Conservation (phyloP, 768 basidiomycete species). For the Pulveroboletus sp. region DNA sequence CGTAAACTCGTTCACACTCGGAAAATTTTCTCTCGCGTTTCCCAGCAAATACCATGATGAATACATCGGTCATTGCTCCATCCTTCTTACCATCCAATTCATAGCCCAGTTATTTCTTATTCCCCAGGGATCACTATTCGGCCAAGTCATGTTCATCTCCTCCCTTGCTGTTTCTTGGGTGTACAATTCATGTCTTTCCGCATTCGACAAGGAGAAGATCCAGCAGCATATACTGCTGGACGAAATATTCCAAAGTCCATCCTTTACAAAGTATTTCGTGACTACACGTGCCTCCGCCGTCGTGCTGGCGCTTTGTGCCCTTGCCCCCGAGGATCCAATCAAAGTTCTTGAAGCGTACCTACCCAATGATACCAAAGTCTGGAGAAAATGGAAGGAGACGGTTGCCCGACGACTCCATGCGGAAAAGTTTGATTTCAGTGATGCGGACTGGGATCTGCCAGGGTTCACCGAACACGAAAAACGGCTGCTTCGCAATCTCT, state of each 20-base stretch:
- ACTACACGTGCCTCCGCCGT: conserved; percentile 4
- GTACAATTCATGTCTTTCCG: conserved; percentile 24
- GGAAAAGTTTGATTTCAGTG: neutral
- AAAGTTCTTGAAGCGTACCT: conserved; percentile 3
- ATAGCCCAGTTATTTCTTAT: conserved; percentile 26
- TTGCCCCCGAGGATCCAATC: conserved; percentile 1
- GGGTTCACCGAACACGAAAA: neutral
- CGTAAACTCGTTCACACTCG: conserved; percentile 6
- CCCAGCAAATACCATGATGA: neutral
- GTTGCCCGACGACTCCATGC: neutral
- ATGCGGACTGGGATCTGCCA: neutral
- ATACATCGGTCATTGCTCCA: conserved; percentile 8
- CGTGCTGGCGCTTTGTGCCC: conserved; percentile 1
- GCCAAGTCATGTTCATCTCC: conserved; percentile 26
- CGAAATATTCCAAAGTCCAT: neutral
- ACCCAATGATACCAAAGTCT: conserved; percentile 6
- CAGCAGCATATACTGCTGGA: conserved; percentile 6
- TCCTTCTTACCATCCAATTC: conserved; percentile 22
- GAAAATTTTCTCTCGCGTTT: conserved; percentile 10
- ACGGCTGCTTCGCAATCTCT: no score
- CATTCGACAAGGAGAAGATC: conserved; percentile 27
- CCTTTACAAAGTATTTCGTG: neutral
- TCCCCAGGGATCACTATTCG: conserved; percentile 3
- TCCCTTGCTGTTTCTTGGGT: conserved; percentile 24
- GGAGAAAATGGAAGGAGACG: conserved; percentile 5